Conservation (phyloP, 257 asterid genomes). For the Cordia subcordata region DNA sequence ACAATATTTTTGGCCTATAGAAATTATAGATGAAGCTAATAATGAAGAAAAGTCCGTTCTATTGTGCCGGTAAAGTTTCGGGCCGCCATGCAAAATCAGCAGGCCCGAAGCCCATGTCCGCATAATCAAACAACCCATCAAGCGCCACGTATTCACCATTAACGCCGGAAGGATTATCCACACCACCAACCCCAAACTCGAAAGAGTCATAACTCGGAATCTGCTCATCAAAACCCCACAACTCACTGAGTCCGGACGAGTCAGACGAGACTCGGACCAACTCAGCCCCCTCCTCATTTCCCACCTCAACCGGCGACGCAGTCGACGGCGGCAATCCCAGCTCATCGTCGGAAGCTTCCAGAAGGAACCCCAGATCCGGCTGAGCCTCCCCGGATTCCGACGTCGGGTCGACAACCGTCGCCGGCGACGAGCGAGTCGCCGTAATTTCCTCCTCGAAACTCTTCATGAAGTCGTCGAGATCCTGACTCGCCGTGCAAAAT, state of each 20-base stretch:
- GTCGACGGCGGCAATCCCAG: constrained; percentile 69
- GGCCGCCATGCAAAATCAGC: constrained; percentile 33
- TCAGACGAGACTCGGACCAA: constrained; percentile 28
- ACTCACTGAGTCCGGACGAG: constrained; percentile 24
- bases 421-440: constrained; percentile 16
- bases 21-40: neutral
- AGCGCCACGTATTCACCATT: constrained; percentile 31
- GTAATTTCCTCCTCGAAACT: constrained; percentile 73
- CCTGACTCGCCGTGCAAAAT: constrained; percentile 32
- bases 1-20: neutral
- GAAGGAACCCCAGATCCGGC: constrained; percentile 56
- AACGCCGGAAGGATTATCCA: constrained; percentile 10
- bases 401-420: constrained; percentile 29
- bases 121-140: constrained; percentile 43
- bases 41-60: constrained; percentile 1
- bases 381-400: constrained; percentile 48
- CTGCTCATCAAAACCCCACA: constrained; percentile 30
- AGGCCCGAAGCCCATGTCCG: constrained; percentile 33
- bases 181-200: constrained; percentile 32
- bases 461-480: constrained; percentile 78
- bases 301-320: constrained; percentile 13
- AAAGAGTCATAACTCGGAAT: constrained; percentile 35
- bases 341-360: constrained; percentile 80
- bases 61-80: constrained; percentile 52
- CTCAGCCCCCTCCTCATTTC: constrained; percentile 19